A percentile compares a stretch with the other conserved stretches of the same genome.
phyloP scores from a whole-genome alignment of 768 basidiomycete species.

The Nidula microcarpa region DNA sequence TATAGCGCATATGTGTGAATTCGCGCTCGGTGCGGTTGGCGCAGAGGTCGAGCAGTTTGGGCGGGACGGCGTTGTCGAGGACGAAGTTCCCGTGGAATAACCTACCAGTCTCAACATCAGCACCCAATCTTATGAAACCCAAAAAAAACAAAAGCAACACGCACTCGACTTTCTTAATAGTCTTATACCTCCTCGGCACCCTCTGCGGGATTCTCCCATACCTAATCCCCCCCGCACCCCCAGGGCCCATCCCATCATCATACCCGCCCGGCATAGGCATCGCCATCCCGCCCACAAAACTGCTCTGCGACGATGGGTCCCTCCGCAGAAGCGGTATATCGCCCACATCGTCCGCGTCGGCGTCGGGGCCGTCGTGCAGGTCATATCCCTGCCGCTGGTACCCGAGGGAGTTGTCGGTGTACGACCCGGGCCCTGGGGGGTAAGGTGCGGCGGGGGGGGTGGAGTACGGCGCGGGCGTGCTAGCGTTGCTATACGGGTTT shows the following conservation, averaged over 20 bases:
- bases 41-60: slow-evolving; percentile 87
- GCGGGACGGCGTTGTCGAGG: slow-evolving; percentile 83
- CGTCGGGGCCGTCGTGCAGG: slow-evolving; percentile 3
- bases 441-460: too few species aligned
- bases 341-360: slow-evolving; percentile 48
- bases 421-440: slow-evolving; percentile 1
- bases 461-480: neutral
- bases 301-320: slow-evolving; percentile 28
- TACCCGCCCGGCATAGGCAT: slow-evolving; percentile 42
- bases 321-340: slow-evolving; percentile 65
- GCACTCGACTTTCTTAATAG: slow-evolving; percentile 87
- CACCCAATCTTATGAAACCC: neutral
- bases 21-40: slow-evolving; percentile 76
- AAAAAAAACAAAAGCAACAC: slow-evolving; percentile 18
- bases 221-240: slow-evolving; percentile 41
- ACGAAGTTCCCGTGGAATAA: slow-evolving; percentile 94
- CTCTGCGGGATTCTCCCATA: slow-evolving; percentile 92
- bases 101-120: slow-evolving; percentile 22
- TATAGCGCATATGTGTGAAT: slow-evolving; percentile 95
- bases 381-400: neutral
- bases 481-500: slow-evolving; percentile 3
- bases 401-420: slow-evolving; percentile 13
- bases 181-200: slow-evolving; percentile 87
- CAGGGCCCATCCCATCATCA: slow-evolving; percentile 22
- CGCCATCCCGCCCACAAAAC: slow-evolving; percentile 6